Base-by-base conservation (phyloP, 129 eudicot species). In the Centella asiatica region DNA sequence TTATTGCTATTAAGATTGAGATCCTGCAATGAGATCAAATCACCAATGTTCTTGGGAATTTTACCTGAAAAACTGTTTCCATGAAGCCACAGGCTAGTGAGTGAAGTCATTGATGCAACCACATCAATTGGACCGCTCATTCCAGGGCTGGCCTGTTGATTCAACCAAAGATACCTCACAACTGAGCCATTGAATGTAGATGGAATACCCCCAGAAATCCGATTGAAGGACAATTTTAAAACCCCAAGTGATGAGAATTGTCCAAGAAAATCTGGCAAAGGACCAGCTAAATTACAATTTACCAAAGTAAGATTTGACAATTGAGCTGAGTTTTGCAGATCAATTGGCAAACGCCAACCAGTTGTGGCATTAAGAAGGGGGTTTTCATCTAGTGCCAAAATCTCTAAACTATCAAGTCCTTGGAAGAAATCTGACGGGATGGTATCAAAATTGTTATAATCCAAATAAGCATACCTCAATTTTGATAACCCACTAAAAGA, bases 31-130 rank as follows among this genome's bases (percentile, higher is more conserved):
- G 81, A 71, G 34, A 39, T 61, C 62, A 93, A 80, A 29, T 64
- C 58, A 23, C 85, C 85, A 53, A 83, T 78, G 25, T 72, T 65
- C 2, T 71, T 69, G 0, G 99, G 99, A 50, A 93, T 82, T 25
- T 73, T 71, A 69, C 99, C 99, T 53, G 92, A 84, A 75, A 93
- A 93, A 26, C 59, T 66, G 71, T 93, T 93, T 59, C 89, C 90
- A 67, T 93, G 96, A 62, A 93, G 99, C 96, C 96, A 93, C 40
- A 84, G 75, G 66, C 84, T 85, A 39, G 86, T 69, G 57, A 87
- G 72, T 27, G 95, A 87, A 32, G 42, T 72, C 99, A 93, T 93
- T 8, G 84, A 73, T n/a, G 77, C 67, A 51, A 87, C 65, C 2
- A 93, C 76, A 37, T 75, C 87, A 57, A 87, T 76, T 19, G 85